phyloP scores from a whole-genome alignment of 2,329 filamentous ascomycete species.

The Pseudocercospora fuligena region DNA sequence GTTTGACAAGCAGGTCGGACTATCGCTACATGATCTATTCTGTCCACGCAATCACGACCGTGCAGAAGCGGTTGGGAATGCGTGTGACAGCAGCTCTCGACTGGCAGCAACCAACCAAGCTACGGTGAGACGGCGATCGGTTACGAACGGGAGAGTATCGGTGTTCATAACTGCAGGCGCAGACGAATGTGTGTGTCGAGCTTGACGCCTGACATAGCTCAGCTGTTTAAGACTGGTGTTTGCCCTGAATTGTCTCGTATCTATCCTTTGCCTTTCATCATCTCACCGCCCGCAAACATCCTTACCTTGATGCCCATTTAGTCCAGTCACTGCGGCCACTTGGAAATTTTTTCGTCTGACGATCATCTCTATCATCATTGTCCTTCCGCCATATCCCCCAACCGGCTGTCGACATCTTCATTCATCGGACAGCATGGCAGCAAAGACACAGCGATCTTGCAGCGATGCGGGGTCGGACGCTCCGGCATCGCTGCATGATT shows the following conservation, averaged over 20 bases:
- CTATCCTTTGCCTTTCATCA: neutral
- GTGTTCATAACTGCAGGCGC: conserved; percentile 6
- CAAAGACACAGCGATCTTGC: conserved; percentile 2
- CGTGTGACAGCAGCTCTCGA: conserved; percentile 14
- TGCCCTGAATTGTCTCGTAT: conserved; percentile 2
- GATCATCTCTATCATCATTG: neutral
- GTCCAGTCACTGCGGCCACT: neutral
- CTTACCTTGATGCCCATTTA: neutral
- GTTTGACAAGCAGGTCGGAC: conserved; percentile 2
- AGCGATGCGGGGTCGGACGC: conserved; percentile 24
- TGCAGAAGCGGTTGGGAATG: conserved; percentile 2
- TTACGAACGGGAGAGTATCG: conserved; percentile 13
- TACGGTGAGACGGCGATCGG: conserved; percentile 19
- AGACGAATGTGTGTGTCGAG: neutral
- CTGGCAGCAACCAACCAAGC: conserved; percentile 8
- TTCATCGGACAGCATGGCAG: neutral
- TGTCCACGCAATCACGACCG: conserved; percentile 6
- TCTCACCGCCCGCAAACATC: conserved; percentile 10
- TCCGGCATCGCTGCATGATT: conserved; percentile 34
- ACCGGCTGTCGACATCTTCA: neutral
- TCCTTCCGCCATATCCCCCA: neutral
- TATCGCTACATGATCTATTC: conserved; percentile 10
- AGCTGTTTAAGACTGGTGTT: neutral
- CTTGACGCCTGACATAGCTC: neutral
- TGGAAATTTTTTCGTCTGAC: neutral